Evolutionary conservation across 2,329 filamentous ascomycete species (phyloP), one percentile per base, ranked within the genome.

Genomic region (Hortaea werneckii): DNA sequence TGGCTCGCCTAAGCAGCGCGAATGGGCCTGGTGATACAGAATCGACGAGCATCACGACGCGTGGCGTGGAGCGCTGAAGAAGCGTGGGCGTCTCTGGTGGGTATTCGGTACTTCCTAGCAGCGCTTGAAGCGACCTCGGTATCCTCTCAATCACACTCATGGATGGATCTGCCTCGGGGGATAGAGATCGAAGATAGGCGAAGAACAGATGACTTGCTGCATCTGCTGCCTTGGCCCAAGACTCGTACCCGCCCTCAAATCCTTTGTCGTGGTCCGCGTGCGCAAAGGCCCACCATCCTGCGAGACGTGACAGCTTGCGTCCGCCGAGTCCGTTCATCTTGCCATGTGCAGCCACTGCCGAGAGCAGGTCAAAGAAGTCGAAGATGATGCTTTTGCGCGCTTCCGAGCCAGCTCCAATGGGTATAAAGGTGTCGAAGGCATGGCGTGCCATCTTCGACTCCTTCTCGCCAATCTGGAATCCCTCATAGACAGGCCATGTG

Each of bases 241-340:
- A 79, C 61, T 85, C 86, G 67, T 98, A 98, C 45, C 90, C 89
- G 37, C 87, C 87, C 55, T 96, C 92, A 57, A 98, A 98, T 11
- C 92, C 92, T 62, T 85, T 90, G 37, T 85, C 85, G 5, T 81
- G 81, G 62, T 96, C 89, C 40, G 75, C 78, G 55, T 94, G 87
- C 60, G 95, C 90, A 63, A 98, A 98, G 1, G 90, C 88, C 92
- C 92, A 98, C 92, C 92, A 98, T 40, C 89, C 88, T 37, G 90
- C 92, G 76, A 94, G 87, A 54, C 92, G 80, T 7, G 92, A 96
- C 45, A 98, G 76, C 65, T 96, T 96, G 53, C 89, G 81, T 27
- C 92, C 92, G 50, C 88, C 87, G 52, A 98, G 79, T 38, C 92
- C 92, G 64, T 98, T 98, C 45, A 74, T 80, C 70, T 96, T 96